Evolutionary conservation across 257 asterid species (phyloP).

Genomic region (Agastache rugosa): DNA sequence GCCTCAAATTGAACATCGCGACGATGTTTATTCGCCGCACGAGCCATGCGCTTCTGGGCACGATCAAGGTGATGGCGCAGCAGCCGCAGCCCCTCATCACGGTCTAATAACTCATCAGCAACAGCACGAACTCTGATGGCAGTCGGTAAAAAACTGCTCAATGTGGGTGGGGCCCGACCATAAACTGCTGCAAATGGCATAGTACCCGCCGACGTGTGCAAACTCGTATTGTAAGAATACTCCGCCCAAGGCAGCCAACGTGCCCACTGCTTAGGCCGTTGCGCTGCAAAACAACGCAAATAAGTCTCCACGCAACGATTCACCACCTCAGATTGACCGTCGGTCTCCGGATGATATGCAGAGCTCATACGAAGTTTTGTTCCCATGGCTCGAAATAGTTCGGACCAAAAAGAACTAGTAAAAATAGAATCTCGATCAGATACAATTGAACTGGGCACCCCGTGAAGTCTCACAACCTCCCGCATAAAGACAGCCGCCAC

Average conservation of each 20-base stretch:
- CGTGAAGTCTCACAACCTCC: background rate
- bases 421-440: too few relatives aligned
- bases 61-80: background rate
- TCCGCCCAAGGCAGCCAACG: too few relatives aligned
- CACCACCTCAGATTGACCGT: too few relatives aligned
- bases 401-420: background rate
- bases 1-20: background rate
- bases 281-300: too few relatives aligned
- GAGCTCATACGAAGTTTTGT: background rate
- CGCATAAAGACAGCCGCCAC: background rate
- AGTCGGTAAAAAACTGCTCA: background rate
- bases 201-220: background rate
- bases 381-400: background rate
- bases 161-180: background rate
- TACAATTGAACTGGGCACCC: background rate
- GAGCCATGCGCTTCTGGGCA: background rate
- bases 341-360: background rate
- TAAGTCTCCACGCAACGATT: too few relatives aligned
- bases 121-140: background rate
- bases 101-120: background rate
- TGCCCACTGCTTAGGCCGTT: too few relatives aligned
- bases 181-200: background rate
- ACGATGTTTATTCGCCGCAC: background rate
- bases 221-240: background rate
- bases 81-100: background rate